These are phyloP conservation scores for Stenocarpella maydis DNA, from an alignment of 2,329 filamentous ascomycete genomes.

Conservation along the genomic window DNA sequence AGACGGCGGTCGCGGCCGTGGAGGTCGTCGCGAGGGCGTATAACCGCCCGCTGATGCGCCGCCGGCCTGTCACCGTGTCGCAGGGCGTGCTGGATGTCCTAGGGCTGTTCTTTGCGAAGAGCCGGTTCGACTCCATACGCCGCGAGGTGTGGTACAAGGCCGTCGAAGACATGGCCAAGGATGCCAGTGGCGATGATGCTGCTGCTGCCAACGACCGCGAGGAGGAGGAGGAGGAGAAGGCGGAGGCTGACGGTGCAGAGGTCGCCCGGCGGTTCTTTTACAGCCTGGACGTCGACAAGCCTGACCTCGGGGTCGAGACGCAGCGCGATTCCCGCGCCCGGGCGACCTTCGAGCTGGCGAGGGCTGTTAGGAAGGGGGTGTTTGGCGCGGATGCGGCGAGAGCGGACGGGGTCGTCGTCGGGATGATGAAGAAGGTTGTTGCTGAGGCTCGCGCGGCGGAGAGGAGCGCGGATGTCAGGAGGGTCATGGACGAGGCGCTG, in stretches of 20 bases:
- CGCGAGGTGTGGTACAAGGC: conserved; percentile 62
- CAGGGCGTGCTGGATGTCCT: conserved; percentile 50
- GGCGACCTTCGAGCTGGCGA: conserved; percentile 53
- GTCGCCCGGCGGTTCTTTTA: conserved; percentile 50
- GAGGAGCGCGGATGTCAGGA: conserved; percentile 46
- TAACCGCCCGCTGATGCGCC: conserved; percentile 49
- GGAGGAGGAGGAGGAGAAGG: conserved; percentile 14
- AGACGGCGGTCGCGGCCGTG: conserved; percentile 58
- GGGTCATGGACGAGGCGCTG: conserved; percentile 40
- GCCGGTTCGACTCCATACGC: conserved; percentile 53
- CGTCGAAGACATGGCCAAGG: conserved; percentile 56
- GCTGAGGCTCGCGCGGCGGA: conserved; percentile 47
- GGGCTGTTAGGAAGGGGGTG: conserved; percentile 52
- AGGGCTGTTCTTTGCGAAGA: conserved; percentile 49
- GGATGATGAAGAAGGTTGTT: conserved; percentile 52
- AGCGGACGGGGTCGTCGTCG: conserved; percentile 31
- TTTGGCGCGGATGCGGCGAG: conserved; percentile 45
- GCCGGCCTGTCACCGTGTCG: conserved; percentile 50
- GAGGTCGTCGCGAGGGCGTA: conserved; percentile 62
- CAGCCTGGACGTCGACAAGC: conserved; percentile 56
- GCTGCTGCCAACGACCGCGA: conserved; percentile 12
- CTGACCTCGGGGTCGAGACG: conserved; percentile 58
- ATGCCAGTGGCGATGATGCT: conserved; percentile 41
- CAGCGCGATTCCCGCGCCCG: conserved; percentile 59
- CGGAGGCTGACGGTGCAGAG: conserved; percentile 37